These are phyloP conservation scores for Inga oerstediana DNA, from an alignment of 306 rosid species.

Conservation along the genomic window DNA sequence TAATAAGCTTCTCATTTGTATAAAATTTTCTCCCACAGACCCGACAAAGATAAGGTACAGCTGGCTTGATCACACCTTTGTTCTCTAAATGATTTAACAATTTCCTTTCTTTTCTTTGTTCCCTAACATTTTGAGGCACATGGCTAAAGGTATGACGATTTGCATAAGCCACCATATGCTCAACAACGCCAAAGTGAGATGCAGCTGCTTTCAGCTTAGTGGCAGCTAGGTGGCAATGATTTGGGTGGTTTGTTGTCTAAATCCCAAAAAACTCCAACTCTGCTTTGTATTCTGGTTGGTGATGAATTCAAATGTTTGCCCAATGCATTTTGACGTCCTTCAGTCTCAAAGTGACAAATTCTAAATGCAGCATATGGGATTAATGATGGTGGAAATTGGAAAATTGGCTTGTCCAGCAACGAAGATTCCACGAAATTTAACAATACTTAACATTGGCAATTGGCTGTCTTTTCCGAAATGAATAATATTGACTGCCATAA, in stretches of 20 bases:
- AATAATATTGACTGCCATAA: not conserved
- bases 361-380: slow-evolving; percentile 23
- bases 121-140: slow-evolving; percentile 56
- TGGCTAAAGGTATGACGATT: slow-evolving; percentile 52
- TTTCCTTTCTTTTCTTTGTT: slow-evolving; percentile 56
- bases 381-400: not conserved
- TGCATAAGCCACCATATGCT: slow-evolving; percentile 73
- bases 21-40: slow-evolving; percentile 80
- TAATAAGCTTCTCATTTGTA: slow-evolving; percentile 66
- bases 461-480: not conserved
- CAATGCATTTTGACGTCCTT: slow-evolving; percentile 9
- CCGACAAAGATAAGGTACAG: slow-evolving; percentile 62
- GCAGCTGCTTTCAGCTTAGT: slow-evolving; percentile 64
- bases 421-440: not conserved
- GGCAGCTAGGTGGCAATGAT: slow-evolving; percentile 69
- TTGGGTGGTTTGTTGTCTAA: slow-evolving; percentile 83
- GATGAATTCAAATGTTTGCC: slow-evolving; percentile 20
- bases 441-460: not conserved
- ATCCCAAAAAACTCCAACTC: slow-evolving; percentile 87
- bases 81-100: slow-evolving; percentile 53
- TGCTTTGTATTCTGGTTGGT: slow-evolving; percentile 33
- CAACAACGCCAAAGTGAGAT: slow-evolving; percentile 69
- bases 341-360: slow-evolving; percentile 39
- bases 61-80: slow-evolving; percentile 55
- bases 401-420: not conserved